Evolutionary conservation across 2,329 filamentous ascomycete species (phyloP), one percentile per base, ranked within the genome.

Genomic region (Stagonosporopsis vannaccii): DNA sequence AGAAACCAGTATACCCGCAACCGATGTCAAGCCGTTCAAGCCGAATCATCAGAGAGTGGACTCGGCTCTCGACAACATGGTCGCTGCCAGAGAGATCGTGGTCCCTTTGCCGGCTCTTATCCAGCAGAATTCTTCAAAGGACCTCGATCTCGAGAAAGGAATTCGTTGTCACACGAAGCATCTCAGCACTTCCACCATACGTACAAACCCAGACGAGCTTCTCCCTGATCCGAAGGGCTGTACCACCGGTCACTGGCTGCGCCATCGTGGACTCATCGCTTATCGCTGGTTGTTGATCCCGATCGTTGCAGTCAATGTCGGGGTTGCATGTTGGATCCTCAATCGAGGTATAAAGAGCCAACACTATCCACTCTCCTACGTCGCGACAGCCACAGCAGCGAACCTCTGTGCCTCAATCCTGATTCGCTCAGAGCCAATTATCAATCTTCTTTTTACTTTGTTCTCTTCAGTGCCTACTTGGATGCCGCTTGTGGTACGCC

Each of bases 371-470:
- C 57, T 74, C 2, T 59, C 64, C 1, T 58, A 71, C 23, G 50
- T 75, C 13, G 71, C 73, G 19, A 75, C 71, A 11, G 74, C 76
- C 1, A 74, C 74, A 11, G 73, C 76, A 17, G 61, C 71, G 17
- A 79, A 79, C 52, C 62, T 77, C 6, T 68, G 66, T 41, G 52
- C 70, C 7, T 66, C 72, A 1, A 66, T 77, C 2, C 37, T 73
- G 20, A 71, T 75, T 52, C 70, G 75, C 1, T 74, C 71, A 2
- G 74, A 77, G 28, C 74, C 70, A n/a, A 63, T 77, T 8, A 62
- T 77, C 56, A 77, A 77, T 35, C 33, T 72, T 7, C 63, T 76
- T 6, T 77, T 76, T 52, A 67, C 61, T 4, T 53, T 66, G 2
- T 75, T 68, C 45, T 77, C 74, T 20, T 77, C 71, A 2, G 64